phyloP scores from a whole-genome alignment of 139 green algal genomes.

The Picocystis salinarum region DNA sequence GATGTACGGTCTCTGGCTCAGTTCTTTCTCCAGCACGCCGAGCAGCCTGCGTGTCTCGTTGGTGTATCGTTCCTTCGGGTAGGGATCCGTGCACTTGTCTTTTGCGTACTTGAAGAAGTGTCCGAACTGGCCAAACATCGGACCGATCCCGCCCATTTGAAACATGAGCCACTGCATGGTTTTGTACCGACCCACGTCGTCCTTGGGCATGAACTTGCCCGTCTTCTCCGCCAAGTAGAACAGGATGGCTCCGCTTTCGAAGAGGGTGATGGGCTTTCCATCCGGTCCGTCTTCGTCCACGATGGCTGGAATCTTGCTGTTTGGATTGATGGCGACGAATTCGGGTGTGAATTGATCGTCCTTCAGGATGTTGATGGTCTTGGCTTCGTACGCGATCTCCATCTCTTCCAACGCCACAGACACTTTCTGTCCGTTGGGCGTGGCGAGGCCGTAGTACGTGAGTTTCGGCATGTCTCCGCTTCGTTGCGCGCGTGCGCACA shows the following conservation, averaged over 20 bases:
- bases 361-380: conserved; percentile 21
- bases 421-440: conserved; percentile 27
- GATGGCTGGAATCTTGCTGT: conserved; percentile 32
- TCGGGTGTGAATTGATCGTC: conserved; percentile 18
- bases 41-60: conserved; percentile 16
- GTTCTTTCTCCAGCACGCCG: conserved; percentile 19
- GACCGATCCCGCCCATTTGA: conserved; percentile 8
- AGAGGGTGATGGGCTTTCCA: conserved; percentile 17
- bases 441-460: conserved; percentile 23
- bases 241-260: conserved; percentile 24
- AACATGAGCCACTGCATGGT: conserved; percentile 28
- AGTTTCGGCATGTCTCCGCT: conserved; percentile 7
- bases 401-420: conserved; percentile 25
- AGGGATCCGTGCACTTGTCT: conserved; percentile 9
- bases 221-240: conserved; percentile 26
- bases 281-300: conserved; percentile 11
- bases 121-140: conserved; percentile 12
- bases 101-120: conserved; percentile 18
- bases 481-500: no score
- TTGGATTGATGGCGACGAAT: conserved; percentile 26
- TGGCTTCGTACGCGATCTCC: conserved; percentile 21
- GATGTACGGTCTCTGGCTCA: conserved; percentile 12
- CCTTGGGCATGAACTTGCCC: conserved; percentile 17
- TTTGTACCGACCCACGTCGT: conserved; percentile 3
- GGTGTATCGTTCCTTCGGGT: conserved; percentile 12